Base-by-base conservation (phyloP, 495 filamentous ascomycete species). In the Neurospora pannonica region DNA sequence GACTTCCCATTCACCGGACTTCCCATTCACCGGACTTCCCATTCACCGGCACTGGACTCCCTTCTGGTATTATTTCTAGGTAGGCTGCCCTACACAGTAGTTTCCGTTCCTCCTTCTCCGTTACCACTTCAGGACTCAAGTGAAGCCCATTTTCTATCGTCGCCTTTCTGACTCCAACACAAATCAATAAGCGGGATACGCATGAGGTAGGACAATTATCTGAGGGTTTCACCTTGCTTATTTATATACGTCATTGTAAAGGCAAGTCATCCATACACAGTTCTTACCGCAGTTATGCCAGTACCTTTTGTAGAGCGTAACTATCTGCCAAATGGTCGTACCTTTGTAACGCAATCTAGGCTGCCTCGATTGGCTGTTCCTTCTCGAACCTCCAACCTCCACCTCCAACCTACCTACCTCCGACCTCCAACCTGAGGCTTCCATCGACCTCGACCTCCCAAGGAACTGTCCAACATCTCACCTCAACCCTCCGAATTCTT, bases 371-470 rank as follows among this genome's bases (percentile, higher is more conserved):
- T 67, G 54, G 28, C 31, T 31, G 28, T 34, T 67, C 54, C 54
- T 34, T 67, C 24, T 62, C 15, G 28, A 67, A 34, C 15, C 2
- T 24, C 48, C 21, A 31, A 28, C 21, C n/a, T 54, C 46, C 34
- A 9, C 43, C n/a, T 21, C 43, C 43, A 48, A 36, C 34, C 34
- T 36, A 48, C 43, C 8, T n/a, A 48, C 43, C 43, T 48, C n/a
- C 43, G 8, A 80, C 40, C 70, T 78, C 79, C 3, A 78, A 76
- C 71, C 73, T 79, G 34, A 77, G 43, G 70, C 75, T 75, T 54
- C 73, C 72, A 40, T 78, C 79, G 4, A 70, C 38, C 72, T 76
- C 76, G 74, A 70, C 39, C 37, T 48, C 46, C 5, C 48, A 28
- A n/a, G n/a, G n/a, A n/a, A 60, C 11, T 60, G 48, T 11, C 21